Evolutionary conservation across 2,329 filamentous ascomycete genomes (phyloP), one percentile per base, ranked within the genome.

Genomic region (Fusarium nodosum): DNA sequence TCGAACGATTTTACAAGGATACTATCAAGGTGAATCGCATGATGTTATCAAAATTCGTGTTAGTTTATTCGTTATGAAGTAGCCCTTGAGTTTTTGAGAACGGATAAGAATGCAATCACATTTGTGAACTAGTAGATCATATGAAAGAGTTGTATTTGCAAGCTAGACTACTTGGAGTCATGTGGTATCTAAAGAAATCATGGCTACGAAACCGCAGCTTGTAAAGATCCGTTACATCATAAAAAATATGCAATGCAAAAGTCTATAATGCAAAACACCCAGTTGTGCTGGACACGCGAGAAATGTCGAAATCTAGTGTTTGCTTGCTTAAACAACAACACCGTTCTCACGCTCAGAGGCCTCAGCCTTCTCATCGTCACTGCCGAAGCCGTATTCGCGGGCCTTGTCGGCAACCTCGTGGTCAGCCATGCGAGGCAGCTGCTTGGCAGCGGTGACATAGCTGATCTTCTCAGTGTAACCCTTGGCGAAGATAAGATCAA

Each of bases 381-480:
- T 66, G 10, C n/a, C 45, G 18, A 66, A 66, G 16, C 63, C 63
- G 13, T 66, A 66, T 39, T 66, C 63, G 0, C 63, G 63, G 15
- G 63, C 63, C 39, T 62, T 66, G 48, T 66, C 63, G 2, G 65
- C 62, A 22, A 66, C 63, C n/a, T 66, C 63, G 7, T 66, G 63
- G 0, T 66, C 64, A 41, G 58, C 62, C 36, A 65, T 65, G 1
- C 0, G 41, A 1, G 88, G 88, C 59, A 90, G 76, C 50, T 89
- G 81, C 68, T 85, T 80, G 15, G 86, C 85, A 6, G 87, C 88
- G 61, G 80, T 81, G 50, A 90, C 87, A 64, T 89, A 89, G 26
- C 83, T 86, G 3, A 85, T 89, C 3, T 87, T 85, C 77, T 90
- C 88, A 26, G 82, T 76, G 71, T 82, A 82, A 18, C 86, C 86